Percentiles rank a stretch among this genome's conserved stretches.
These are phyloP conservation scores for Hypoxylon fragiforme DNA, from an alignment of 495 filamentous ascomycete species.

Conservation along the genomic window DNA sequence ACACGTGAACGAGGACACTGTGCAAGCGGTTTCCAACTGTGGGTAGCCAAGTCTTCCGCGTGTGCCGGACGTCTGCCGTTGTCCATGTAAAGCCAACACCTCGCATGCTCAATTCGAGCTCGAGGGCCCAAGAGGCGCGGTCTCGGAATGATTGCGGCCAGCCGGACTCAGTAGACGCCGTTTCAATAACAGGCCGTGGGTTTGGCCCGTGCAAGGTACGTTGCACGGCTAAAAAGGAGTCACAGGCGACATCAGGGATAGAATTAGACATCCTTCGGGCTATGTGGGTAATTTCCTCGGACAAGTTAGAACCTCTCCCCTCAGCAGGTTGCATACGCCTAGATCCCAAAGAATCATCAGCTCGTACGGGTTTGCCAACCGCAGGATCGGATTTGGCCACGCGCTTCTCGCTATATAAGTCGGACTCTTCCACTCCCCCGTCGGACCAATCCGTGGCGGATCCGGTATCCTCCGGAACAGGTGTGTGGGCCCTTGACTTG, in stretches of 20 bases:
- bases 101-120: constrained; percentile 29
- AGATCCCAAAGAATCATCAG: not conserved
- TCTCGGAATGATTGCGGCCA: constrained; percentile 18
- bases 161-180: constrained; percentile 15
- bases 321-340: not conserved
- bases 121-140: constrained; percentile 26
- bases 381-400: not conserved
- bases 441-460: constrained; percentile 12
- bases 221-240: constrained; percentile 7
- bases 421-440: constrained; percentile 12
- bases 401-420: not conserved
- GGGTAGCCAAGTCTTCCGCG: constrained; percentile 22
- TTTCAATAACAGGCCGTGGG: constrained; percentile 18
- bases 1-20: constrained; percentile 11
- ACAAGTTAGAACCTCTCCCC: constrained; percentile 5
- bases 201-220: constrained; percentile 10
- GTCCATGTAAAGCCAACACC: constrained; percentile 27
- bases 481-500: constrained; percentile 6
- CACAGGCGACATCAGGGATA: constrained; percentile 11
- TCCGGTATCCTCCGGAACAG: not conserved
- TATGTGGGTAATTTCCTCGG: not conserved
- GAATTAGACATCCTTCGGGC: constrained; percentile 14
- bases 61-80: constrained; percentile 28
- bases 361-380: not conserved
- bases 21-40: constrained; percentile 16